These are phyloP conservation scores for Hypomyces perniciosus DNA, from an alignment of 2,329 filamentous ascomycete genomes.

Conservation along the genomic window DNA sequence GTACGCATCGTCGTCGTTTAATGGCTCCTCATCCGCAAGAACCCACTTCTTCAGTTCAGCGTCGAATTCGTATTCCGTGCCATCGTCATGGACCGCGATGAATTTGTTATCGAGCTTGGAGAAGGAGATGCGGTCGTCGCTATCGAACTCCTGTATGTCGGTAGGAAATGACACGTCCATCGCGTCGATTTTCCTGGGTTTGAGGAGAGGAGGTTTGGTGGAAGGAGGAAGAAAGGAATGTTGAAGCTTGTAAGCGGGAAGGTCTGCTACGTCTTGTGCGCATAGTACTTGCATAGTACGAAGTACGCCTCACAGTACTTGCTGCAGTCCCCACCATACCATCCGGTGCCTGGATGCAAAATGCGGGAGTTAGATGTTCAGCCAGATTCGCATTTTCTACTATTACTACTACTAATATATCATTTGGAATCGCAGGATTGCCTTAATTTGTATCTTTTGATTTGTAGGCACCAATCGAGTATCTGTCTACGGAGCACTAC, in stretches of 20 bases:
- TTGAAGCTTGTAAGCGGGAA: neutral
- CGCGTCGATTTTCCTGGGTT: neutral
- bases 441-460: too few relatives aligned
- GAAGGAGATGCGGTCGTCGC: conserved; percentile 78
- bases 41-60: conserved; percentile 67
- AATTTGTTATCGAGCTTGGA: conserved; percentile 78
- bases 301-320: too few relatives aligned
- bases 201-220: neutral
- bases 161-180: conserved; percentile 46
- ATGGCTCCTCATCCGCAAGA: conserved; percentile 46
- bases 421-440: too few relatives aligned
- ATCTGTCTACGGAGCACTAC: too few relatives aligned
- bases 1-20: conserved; percentile 29
- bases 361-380: too few relatives aligned
- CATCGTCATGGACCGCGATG: conserved; percentile 77
- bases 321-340: too few relatives aligned
- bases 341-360: too few relatives aligned
- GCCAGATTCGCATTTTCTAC: too few relatives aligned
- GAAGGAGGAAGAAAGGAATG: neutral
- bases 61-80: conserved; percentile 80
- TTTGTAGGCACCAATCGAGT: too few relatives aligned
- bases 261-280: too few relatives aligned
- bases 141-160: conserved; percentile 62
- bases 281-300: too few relatives aligned
- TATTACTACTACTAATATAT: too few relatives aligned